Evolutionary conservation across 2,329 filamentous ascomycete genomes (phyloP).

Genomic region (Pseudopyrenochaeta lycopersici): DNA sequence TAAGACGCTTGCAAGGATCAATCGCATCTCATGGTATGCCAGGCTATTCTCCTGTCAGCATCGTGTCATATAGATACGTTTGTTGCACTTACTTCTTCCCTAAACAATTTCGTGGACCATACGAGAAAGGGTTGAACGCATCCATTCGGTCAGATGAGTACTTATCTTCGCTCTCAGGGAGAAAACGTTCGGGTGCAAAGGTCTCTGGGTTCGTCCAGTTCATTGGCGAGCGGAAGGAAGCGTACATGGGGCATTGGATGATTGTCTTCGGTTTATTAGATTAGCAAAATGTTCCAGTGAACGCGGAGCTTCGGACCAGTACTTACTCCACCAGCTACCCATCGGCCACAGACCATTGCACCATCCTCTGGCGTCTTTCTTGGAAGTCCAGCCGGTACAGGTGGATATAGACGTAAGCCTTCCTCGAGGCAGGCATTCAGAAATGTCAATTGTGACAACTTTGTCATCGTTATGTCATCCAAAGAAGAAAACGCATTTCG

Average conservation of each 20-base stretch:
- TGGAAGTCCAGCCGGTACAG: conserved; percentile 47
- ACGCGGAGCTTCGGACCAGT: not conserved
- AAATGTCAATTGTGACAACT: conserved; percentile 41
- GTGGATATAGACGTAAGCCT: conserved; percentile 55
- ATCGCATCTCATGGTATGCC: conserved; percentile 46
- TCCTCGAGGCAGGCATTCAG: conserved; percentile 56
- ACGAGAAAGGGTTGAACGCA: conserved; percentile 33
- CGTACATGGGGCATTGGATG: not conserved
- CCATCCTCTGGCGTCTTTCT: conserved; percentile 37
- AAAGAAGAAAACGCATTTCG: conserved; percentile 19
- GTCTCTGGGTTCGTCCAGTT: conserved; percentile 23
- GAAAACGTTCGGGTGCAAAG: conserved; percentile 45
- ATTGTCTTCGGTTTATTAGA: not conserved
- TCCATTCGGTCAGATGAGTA: conserved; percentile 33
- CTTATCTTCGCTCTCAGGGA: conserved; percentile 24
- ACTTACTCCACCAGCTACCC: conserved; percentile 41
- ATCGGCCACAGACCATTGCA: conserved; percentile 37
- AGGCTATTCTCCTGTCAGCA: conserved; percentile 15
- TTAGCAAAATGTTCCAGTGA: not conserved
- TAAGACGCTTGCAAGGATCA: conserved; percentile 35
- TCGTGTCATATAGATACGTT: not conserved
- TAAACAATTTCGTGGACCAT: conserved; percentile 40
- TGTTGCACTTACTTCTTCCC: conserved; percentile 43
- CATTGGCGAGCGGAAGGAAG: not conserved
- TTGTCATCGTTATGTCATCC: conserved; percentile 28